These are phyloP conservation scores for Eimeria falciformis DNA, from an alignment of 169 alveolate species.

Conservation along the genomic window DNA sequence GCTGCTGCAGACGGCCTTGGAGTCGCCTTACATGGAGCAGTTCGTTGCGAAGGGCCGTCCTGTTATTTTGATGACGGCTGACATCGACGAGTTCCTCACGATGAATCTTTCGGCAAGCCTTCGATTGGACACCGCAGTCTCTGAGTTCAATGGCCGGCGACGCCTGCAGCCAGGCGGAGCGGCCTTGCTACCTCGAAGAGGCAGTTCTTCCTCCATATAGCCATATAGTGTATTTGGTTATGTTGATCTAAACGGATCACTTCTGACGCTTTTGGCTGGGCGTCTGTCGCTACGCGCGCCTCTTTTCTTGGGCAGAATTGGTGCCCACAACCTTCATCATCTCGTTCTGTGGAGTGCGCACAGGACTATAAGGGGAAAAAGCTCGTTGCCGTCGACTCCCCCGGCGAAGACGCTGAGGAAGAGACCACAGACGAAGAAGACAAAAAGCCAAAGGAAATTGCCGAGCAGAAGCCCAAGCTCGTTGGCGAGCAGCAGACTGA, in stretches of 20 bases:
- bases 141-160: no score
- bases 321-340: neutral
- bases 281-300: neutral
- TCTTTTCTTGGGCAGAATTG: neutral
- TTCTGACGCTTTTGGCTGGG: neutral
- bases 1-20: conserved; percentile 85
- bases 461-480: conserved; percentile 70
- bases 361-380: conserved; percentile 79
- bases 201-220: no score
- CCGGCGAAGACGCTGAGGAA: conserved; percentile 79
- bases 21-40: conserved; percentile 94
- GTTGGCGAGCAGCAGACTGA: conserved; percentile 78
- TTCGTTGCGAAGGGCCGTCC: conserved; percentile 81
- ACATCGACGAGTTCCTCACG: conserved; percentile 91
- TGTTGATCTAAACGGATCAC: neutral
- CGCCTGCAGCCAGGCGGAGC: no score
- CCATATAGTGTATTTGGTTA: no score
- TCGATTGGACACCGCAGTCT: no score
- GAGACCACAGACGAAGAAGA: conserved; percentile 51
- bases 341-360: neutral
- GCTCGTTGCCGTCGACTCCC: conserved; percentile 79
- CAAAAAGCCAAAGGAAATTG: conserved; percentile 25
- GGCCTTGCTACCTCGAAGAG: no score
- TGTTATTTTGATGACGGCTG: conserved; percentile 91
- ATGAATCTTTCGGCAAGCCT: conserved; percentile 85